Base-by-base conservation (phyloP, 2,329 filamentous ascomycete genomes). In the Fusarium nygamai region DNA sequence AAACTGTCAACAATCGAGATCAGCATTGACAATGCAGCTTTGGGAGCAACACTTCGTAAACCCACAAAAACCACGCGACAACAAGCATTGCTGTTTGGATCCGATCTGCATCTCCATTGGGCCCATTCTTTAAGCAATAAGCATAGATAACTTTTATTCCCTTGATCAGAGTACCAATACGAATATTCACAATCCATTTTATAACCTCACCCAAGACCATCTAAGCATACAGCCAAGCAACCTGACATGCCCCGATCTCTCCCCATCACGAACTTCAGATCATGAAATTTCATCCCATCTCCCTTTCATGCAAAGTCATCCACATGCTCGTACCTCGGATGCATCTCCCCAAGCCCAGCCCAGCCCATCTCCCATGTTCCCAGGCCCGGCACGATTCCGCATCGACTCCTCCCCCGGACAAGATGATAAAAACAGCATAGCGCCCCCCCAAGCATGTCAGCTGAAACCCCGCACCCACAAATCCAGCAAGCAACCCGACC, bases 381-480 rank as follows among this genome's bases (percentile, higher is more conserved):
- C 36, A 38, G 36, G 36, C 36, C 17, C 54, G 17, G 29, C 12
- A 44, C 31, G 29, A 57, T 44, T 43, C 54, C 38, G 22, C 54
- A 65, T 53, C 39, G 14, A 31, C 20, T 31, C 46, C 17, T 47
- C 20, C 14, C 46, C 31, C 63, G 63, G 63, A 39, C 59, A 36
- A 34, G 3, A 17, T 1, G 29, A 46, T n/a, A n/a, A 22, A 65
- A 65, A 11, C 24, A 46, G 63, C 6, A 33, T 65, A 65, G 63
- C 36, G 44, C 29, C 27, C 27, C 20, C 50, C 31, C 16, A 29
- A 34, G 9, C 24, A 29, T 38, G 57, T 60, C 12, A 67, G 61
- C 60, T 66, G 64, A 50, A 65, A 65, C 64, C 61, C 60, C 64
- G 31, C 64, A 48, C 20, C 47, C 27, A 31, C 47, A 13, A 50